Conservation (phyloP, 2,329 filamentous ascomycete genomes). For the Aspergillus calidoustus region DNA sequence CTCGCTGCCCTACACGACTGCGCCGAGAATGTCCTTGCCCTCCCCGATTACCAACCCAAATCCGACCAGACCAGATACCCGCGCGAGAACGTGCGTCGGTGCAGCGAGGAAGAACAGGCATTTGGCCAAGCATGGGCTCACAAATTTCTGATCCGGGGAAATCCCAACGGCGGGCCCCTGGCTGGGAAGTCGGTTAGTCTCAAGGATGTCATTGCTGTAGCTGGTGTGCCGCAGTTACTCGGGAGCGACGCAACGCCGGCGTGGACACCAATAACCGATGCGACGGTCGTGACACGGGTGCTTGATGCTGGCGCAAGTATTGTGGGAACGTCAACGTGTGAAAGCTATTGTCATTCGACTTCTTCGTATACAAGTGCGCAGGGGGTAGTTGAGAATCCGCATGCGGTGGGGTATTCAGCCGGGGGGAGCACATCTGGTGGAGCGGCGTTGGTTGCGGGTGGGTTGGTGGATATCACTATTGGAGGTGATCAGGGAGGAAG, state of each 20-base stretch:
- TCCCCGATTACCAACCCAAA: slow-evolving; percentile 43
- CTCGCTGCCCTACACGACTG: slow-evolving; percentile 59
- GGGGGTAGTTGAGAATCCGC: slow-evolving; percentile 34
- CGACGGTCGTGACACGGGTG: slow-evolving; percentile 57
- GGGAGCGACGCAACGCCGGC: slow-evolving; percentile 56
- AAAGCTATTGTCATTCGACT: slow-evolving; percentile 51
- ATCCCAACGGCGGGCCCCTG: slow-evolving; percentile 24
- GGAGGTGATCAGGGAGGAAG: slow-evolving; percentile 41
- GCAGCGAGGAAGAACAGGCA: slow-evolving; percentile 31
- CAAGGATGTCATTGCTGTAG: slow-evolving; percentile 61
- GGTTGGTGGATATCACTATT: slow-evolving; percentile 35
- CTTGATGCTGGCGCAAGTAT: slow-evolving; percentile 58
- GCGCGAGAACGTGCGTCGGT: neutral
- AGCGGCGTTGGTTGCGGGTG: slow-evolving; percentile 32
- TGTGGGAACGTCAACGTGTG: slow-evolving; percentile 57
- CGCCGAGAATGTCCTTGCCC: slow-evolving; percentile 39
- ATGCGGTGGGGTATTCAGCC: slow-evolving; percentile 34
- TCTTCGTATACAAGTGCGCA: neutral
- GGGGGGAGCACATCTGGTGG: slow-evolving; percentile 37
- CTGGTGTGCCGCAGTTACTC: slow-evolving; percentile 58
- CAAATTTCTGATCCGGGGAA: slow-evolving; percentile 51
- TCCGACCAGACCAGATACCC: slow-evolving; percentile 29
- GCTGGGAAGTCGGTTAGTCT: slow-evolving; percentile 55
- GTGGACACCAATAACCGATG: slow-evolving; percentile 59
- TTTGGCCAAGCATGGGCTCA: slow-evolving; percentile 57